Evolutionary conservation across 2,329 filamentous ascomycete genomes (phyloP).

Genomic region (Epichloe baconii): DNA sequence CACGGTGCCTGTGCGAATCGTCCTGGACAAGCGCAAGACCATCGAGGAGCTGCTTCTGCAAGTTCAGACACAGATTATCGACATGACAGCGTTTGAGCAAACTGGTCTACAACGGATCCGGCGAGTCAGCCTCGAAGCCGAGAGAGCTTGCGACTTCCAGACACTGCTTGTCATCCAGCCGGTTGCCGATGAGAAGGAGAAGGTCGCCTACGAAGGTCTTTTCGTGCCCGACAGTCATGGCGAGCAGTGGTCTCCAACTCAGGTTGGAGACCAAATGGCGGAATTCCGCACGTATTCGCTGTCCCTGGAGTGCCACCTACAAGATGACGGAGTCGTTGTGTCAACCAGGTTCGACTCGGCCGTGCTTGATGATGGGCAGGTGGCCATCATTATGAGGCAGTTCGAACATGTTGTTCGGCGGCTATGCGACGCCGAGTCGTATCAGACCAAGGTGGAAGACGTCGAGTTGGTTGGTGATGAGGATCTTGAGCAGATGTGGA

Average conservation of each 20-base stretch:
- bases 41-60: constrained; percentile 7
- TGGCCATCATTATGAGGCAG: constrained; percentile 3
- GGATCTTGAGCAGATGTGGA: constrained; percentile 3
- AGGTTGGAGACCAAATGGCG: background rate
- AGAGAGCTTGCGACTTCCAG: constrained; percentile 9
- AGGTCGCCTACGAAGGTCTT: background rate
- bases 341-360: constrained; percentile 7
- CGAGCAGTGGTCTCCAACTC: background rate
- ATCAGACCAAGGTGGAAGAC: constrained; percentile 3
- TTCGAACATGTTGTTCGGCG: constrained; percentile 7
- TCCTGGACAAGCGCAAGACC: constrained; percentile 5
- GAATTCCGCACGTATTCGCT: constrained; percentile 3
- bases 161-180: constrained; percentile 7
- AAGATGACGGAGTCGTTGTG: constrained; percentile 4
- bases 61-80: constrained; percentile 12
- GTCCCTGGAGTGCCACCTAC: constrained; percentile 1
- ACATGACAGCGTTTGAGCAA: constrained; percentile 15
- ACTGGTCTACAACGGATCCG: constrained; percentile 17
- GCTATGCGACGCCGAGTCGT: constrained; percentile 1
- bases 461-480: background rate
- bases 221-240: background rate
- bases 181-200: constrained; percentile 1
- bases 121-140: constrained; percentile 6
- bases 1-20: constrained; percentile 12
- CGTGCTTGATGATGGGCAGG: constrained; percentile 4